Evolutionary conservation across 345 rosid species (phyloP), one percentile per base, ranked within the genome.

Genomic region (Boechera retrofracta): DNA sequence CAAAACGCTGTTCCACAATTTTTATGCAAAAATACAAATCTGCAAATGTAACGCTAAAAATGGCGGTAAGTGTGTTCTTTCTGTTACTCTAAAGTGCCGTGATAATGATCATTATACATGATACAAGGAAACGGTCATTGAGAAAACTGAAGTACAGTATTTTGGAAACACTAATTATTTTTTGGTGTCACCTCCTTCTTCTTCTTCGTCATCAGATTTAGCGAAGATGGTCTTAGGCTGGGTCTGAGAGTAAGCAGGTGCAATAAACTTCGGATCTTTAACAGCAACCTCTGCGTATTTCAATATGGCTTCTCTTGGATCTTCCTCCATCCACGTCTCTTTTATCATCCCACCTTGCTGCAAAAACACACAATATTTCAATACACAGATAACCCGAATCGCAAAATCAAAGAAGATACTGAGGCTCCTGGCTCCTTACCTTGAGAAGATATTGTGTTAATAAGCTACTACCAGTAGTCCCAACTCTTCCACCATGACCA

Each of bases 311-410:
- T 92, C 99, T 78, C 99, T 88, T 49, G 98, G 98, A 85, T 95
- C 99, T 86, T 92, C 98, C 33, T 95, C 98, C 98, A 95, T 95
- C 99, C 99, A 95, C 39, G 98, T 95, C 85, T 92, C 99, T 84
- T 95, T 95, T 75, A 95, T 88, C 99, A 95, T 85, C 69, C 99
- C 99, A 49, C 99, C 98, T 95, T 95, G 97, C 98, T 95, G 91
- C 82, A 85, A 86, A 48, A 1, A 41, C 44, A 68, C 53, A 53
- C 21, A 31, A 7, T 10, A 55, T n/a, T 36, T 38, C 55, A 48
- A 28, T 31, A 47, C 15, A 64, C 45, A n/a, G 47, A 35, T 15
- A 13, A 47, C 29, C 5, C 10, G 2, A n/a, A n/a, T 8, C 13
- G 13, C 21, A 42, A 51, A 62, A 62, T 7, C 32, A n/a, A 62